These are phyloP conservation scores for Cetraspora pellucida DNA, from an alignment of 192 early-diverging fungal genomes.

Conservation along the genomic window DNA sequence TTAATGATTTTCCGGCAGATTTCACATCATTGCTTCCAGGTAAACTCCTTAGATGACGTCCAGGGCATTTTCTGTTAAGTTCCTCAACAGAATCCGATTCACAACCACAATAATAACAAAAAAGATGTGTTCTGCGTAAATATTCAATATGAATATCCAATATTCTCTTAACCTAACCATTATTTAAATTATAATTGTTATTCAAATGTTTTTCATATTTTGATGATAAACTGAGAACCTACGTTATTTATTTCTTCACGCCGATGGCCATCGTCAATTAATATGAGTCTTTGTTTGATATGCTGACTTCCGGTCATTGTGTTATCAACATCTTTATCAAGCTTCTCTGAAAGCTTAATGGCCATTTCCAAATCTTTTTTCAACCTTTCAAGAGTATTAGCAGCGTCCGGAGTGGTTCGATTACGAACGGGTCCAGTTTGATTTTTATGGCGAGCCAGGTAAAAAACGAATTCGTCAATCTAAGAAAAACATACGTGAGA, in stretches of 20 bases:
- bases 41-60: slow-evolving; percentile 55
- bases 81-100: slow-evolving; percentile 85
- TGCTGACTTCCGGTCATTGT: slow-evolving; percentile 3
- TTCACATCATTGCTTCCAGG: slow-evolving; percentile 21
- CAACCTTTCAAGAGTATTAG: slow-evolving; percentile 69
- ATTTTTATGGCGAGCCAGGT: slow-evolving; percentile 56
- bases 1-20: neutral
- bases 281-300: slow-evolving; percentile 15
- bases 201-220: neutral
- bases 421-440: slow-evolving; percentile 47
- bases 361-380: slow-evolving; percentile 73
- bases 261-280: slow-evolving; percentile 23
- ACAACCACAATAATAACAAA: slow-evolving; percentile 93
- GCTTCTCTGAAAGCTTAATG: slow-evolving; percentile 50
- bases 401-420: slow-evolving; percentile 71
- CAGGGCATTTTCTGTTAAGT: slow-evolving; percentile 74
- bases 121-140: slow-evolving; percentile 86
- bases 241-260: slow-evolving; percentile 36
- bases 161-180: slow-evolving; percentile 26
- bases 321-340: slow-evolving; percentile 59
- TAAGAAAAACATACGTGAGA: slow-evolving; percentile 24
- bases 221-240: slow-evolving; percentile 31
- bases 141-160: slow-evolving; percentile 88
- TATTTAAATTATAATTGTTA: neutral
- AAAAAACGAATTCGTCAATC: slow-evolving; percentile 61